A percentile compares a stretch with the other conserved stretches of the same genome.
Evolutionary conservation across 441 rosid species (phyloP).

Genomic region (Brassica balearica): DNA sequence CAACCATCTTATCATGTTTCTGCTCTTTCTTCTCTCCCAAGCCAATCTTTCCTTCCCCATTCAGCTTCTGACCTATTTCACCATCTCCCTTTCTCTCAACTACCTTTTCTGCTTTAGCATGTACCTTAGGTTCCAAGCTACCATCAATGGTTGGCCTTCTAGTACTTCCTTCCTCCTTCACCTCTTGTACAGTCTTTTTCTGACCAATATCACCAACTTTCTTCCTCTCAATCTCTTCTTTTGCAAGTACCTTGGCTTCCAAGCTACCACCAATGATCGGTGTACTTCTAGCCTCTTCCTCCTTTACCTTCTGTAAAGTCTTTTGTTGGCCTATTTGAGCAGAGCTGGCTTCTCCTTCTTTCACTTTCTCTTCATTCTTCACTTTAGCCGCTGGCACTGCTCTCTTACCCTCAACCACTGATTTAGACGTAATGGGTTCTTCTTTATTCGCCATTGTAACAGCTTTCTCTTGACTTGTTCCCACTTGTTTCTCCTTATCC

Average conservation of each 20-base stretch:
- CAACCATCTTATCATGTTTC: neutral
- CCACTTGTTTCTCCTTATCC: slow-evolving; percentile 20
- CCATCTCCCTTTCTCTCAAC: slow-evolving; percentile 23
- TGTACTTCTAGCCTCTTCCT: slow-evolving; percentile 21
- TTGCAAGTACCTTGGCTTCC: slow-evolving; percentile 1
- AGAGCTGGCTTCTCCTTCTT: slow-evolving; percentile 24
- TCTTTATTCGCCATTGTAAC: slow-evolving; percentile 14
- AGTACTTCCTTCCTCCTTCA: slow-evolving; percentile 6
- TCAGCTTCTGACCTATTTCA: slow-evolving; percentile 18
- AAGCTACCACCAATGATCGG: slow-evolving; percentile 8
- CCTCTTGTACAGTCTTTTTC: neutral
- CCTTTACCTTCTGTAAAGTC: slow-evolving; percentile 18
- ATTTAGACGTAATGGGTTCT: slow-evolving; percentile 41
- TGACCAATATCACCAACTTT: slow-evolving; percentile 4
- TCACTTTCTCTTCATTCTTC: slow-evolving; percentile 21
- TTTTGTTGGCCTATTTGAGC: slow-evolving; percentile 25
- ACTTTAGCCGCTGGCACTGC: neutral
- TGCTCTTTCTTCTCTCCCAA: slow-evolving; percentile 17
- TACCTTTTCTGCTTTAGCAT: neutral
- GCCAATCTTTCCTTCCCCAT: slow-evolving; percentile 4
- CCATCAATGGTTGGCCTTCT: slow-evolving; percentile 12
- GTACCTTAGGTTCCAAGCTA: slow-evolving; percentile 24
- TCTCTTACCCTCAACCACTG: slow-evolving; percentile 42
- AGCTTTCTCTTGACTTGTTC: slow-evolving; percentile 23
- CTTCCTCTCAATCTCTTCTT: slow-evolving; percentile 25